Evolutionary conservation across 2,329 filamentous ascomycete species (phyloP).

Genomic region (Xylaria arbuscula): DNA sequence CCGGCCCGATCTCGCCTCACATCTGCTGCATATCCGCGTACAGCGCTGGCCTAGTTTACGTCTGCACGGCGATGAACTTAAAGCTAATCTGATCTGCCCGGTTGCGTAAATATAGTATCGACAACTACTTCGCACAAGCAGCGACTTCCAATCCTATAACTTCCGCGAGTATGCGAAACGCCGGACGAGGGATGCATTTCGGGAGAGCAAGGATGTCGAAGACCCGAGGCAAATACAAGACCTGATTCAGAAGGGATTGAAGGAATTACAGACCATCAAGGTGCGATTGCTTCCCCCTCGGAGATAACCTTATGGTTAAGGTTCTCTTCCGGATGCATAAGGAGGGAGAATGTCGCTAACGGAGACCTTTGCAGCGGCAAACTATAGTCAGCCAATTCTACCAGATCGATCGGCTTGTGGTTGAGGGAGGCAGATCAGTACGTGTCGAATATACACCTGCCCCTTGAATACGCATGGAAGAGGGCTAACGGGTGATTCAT

Average conservation of each 20-base stretch:
- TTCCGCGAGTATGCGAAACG: conserved; percentile 97
- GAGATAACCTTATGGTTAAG: not conserved
- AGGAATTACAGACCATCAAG: conserved; percentile 91
- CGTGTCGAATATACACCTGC: conserved; percentile 47
- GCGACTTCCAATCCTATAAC: conserved; percentile 93
- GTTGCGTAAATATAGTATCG: conserved; percentile 74
- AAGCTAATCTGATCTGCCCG: conserved; percentile 19
- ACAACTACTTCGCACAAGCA: conserved; percentile 85
- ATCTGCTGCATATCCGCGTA: no score
- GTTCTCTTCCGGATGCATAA: not conserved
- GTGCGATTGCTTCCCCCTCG: conserved; percentile 58
- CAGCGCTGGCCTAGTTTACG: not conserved
- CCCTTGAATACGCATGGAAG: not conserved
- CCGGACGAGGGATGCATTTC: conserved; percentile 89
- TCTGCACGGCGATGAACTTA: not conserved
- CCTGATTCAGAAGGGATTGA: conserved; percentile 86
- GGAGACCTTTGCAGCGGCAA: conserved; percentile 75
- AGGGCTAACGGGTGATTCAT: conserved; percentile 27
- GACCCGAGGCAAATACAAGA: conserved; percentile 86
- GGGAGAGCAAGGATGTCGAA: conserved; percentile 77
- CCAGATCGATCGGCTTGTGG: conserved; percentile 88
- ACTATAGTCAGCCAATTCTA: conserved; percentile 95
- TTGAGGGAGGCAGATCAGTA: conserved; percentile 87
- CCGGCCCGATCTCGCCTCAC: not conserved
- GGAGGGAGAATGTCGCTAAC: conserved; percentile 12